Base-by-base conservation (phyloP, 2,329 filamentous ascomycete genomes). In the Curvularia hawaiiensis region DNA sequence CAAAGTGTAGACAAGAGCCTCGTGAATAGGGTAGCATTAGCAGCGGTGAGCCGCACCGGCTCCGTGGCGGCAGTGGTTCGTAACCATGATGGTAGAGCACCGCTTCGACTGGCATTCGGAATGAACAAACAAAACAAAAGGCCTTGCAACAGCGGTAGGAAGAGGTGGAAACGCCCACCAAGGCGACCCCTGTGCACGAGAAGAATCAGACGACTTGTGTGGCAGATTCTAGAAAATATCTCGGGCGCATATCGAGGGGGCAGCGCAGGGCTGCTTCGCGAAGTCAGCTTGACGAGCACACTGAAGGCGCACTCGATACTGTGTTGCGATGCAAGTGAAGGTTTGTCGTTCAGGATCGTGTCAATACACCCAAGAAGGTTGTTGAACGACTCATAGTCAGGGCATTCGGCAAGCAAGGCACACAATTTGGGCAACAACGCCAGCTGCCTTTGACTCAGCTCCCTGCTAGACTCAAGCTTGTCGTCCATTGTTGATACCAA, bases 1-100 rank as follows among this genome's bases (percentile, higher is more conserved):
- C 84, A 86, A 50, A 88, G 80, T 0, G 84, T 82, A n/a, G 82
- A 82, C 22, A 88, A 78, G 9, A 88, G 74, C 10, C 84, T 81
- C 1, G 83, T 79, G 62, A 82, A 85, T 40, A 80, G 77, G 1
- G 77, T 72, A 2, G 82, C 82, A 56, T 83, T 82, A 18, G 77
- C 73, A 16, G 76, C 65, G 10, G 73, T 70, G 28, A 80, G 75
- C 6, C 63, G 53, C 11, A 57, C 45, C 1, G 65, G 49, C 26
- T 55, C 49, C 2, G 61, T 54, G 11, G 59, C 40, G 9, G 51
- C 53, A 3, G 48, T 28, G 3, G 62, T 58, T 20, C 62, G 58
- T 8, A 78, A 59, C 77, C 76, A 76, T 47, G 66, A n/a, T 6
- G 75, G 70, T 10, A 73, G 66, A 5, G 66, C 51, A 48, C 62